phyloP scores from a whole-genome alignment of 129 eudicot genomes.

The Erigeron canadensis region DNA sequence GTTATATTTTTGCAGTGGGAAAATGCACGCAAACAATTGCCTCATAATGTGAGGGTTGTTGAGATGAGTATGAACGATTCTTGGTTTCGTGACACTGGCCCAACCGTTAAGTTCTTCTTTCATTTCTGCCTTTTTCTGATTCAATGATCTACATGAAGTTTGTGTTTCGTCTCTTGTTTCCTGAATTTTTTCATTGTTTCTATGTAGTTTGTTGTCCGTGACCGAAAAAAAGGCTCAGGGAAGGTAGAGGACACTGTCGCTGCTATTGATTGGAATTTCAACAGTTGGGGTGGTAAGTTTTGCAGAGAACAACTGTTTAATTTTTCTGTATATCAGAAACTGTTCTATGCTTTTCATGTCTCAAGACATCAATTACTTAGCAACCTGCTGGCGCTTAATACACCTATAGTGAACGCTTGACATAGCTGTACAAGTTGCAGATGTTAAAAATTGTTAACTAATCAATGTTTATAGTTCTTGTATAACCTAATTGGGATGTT shows the following conservation, averaged over 20 bases:
- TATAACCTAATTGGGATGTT: background rate
- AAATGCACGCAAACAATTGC: conserved; percentile 71
- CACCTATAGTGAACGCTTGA: background rate
- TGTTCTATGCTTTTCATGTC: conserved; percentile 18
- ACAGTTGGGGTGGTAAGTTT: conserved; percentile 90
- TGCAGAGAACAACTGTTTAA: background rate
- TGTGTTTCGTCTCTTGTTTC: conserved; percentile 5
- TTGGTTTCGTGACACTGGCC: conserved; percentile 96
- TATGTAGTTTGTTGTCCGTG: conserved; percentile 65
- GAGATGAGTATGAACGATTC: conserved; percentile 98
- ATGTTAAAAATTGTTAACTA: background rate
- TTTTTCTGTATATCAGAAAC: background rate
- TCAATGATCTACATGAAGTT: background rate
- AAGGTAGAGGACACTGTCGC: conserved; percentile 41
- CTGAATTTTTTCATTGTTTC: background rate
- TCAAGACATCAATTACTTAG: background rate
- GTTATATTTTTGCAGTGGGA: conserved; percentile 56
- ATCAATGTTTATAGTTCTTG: conserved; percentile 9
- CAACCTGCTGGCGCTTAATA: background rate
- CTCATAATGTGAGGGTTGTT: conserved; percentile 74
- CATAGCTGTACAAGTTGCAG: conserved; percentile 12
- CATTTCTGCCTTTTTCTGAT: background rate
- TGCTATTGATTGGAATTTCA: conserved; percentile 94
- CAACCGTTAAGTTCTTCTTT: conserved; percentile 60
- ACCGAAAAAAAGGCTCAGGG: conserved; percentile 35